Base-by-base conservation (phyloP, 257 asterid species). In the Paulownia fortunei region DNA sequence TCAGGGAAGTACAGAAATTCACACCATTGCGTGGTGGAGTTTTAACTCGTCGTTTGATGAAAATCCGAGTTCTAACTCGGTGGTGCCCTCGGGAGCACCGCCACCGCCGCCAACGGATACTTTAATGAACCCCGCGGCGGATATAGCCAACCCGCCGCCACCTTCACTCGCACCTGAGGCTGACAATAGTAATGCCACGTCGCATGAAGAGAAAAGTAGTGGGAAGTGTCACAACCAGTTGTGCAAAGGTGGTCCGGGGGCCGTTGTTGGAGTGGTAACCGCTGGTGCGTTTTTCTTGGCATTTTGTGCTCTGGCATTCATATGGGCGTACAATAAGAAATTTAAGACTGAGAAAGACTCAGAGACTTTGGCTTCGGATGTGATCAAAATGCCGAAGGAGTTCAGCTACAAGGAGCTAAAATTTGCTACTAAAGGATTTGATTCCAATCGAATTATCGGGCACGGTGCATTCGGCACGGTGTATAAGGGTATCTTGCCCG, bases 1-100 rank as follows among this genome's bases (percentile, higher is more conserved):
- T 78, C 98, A 94, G 86, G 98, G 97, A 71, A 94, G 98, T 62
- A 94, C 98, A 1, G 98, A 94, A 82, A 82, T 84, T 34, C 98
- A 94, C 81, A 81, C 86, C 63, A 82, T 94, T 26, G 91, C 87
- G 58, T 92, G 96, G 97, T 94, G 98, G 98, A 94, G 95, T 69
- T 94, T 94, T 76, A 82, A 69, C 67, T 92, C 98, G 8, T 87
- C 90, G 1, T 92, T 92, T 32, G 95, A 92, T 27, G 83, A 73
- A 3, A 82, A 51, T 32, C 74, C 95, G 18, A 79, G 79, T 71
- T 82, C 86, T 2, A 67, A 76, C 68, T 81, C 92, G 32, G 51
- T 39, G 3, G n/a, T 69, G 6, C 82, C 88, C n/a, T 44, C 75
- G 58, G 70, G 44, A 34, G 44, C 89, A 18, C 80, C 77, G 0